A percentile compares a stretch with the other conserved stretches of the same genome.
Evolutionary conservation across 164 flowering plant species (phyloP).

Genomic region (Litsea cubeba): DNA sequence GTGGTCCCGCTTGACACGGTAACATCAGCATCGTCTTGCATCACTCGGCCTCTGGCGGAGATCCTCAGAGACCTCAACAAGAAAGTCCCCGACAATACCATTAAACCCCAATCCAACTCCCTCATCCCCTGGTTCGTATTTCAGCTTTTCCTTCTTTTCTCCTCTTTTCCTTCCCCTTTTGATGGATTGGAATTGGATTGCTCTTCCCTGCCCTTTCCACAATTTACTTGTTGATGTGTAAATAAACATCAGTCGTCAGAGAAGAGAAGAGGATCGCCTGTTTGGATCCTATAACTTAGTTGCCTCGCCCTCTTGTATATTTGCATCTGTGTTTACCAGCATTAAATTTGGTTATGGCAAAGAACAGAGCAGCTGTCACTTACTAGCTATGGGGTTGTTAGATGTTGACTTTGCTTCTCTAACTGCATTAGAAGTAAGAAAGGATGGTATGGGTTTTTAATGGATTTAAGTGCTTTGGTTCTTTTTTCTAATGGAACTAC

Average conservation of each 20-base stretch:
- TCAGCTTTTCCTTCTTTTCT: not conserved
- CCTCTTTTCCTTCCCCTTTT: not conserved
- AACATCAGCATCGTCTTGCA: conserved; percentile 39
- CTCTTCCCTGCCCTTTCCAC: not conserved
- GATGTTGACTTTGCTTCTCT: too few relatives aligned
- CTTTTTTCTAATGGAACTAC: not conserved
- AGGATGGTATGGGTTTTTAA: too few relatives aligned
- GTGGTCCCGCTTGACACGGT: conserved; percentile 76
- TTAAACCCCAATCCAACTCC: conserved; percentile 26
- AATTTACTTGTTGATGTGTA: not conserved
- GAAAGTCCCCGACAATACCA: conserved; percentile 74
- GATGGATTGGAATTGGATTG: not conserved
- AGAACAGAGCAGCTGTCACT: too few relatives aligned
- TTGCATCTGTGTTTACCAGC: too few relatives aligned
- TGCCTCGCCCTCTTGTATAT: too few relatives aligned
- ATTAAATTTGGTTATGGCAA: too few relatives aligned
- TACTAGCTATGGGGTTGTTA: too few relatives aligned
- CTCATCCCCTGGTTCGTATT: conserved; percentile 57
- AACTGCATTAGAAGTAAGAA: too few relatives aligned
- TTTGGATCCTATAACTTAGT: too few relatives aligned
- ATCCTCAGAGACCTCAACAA: conserved; percentile 90
- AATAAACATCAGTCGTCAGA: not conserved
- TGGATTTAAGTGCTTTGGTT: not conserved
- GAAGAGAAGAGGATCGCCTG: too few relatives aligned
- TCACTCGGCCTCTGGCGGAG: conserved; percentile 78